A percentile compares a stretch with the other conserved stretches of the same genome.
Evolutionary conservation across 257 asterid genomes (phyloP).

Genomic region (Lithospermum erythrorhizon): DNA sequence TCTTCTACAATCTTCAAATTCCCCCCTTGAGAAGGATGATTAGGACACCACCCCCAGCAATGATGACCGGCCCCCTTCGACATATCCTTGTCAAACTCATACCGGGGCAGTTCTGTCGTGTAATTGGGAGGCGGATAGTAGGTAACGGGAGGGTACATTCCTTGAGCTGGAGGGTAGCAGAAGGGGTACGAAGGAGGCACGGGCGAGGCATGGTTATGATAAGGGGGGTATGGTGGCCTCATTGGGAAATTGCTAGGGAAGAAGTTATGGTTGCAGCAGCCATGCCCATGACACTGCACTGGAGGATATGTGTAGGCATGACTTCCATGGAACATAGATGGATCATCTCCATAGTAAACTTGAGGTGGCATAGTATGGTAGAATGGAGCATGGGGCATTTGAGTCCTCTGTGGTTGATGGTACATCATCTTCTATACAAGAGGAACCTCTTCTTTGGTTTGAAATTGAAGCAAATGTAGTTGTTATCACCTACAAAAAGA

Average conservation of each 20-base stretch:
- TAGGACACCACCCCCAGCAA: conserved; percentile 41
- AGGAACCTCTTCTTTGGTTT: not conserved
- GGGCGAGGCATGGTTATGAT: not conserved
- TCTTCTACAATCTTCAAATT: conserved; percentile 43
- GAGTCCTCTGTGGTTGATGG: conserved; percentile 33
- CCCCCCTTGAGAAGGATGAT: conserved; percentile 27
- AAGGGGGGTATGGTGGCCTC: conserved; percentile 38
- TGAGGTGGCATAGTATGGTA: conserved; percentile 22
- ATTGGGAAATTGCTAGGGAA: conserved; percentile 17
- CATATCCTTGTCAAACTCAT: conserved; percentile 24
- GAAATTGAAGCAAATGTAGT: not conserved
- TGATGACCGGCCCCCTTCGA: conserved; percentile 20
- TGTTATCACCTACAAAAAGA: not conserved
- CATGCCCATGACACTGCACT: conserved; percentile 13
- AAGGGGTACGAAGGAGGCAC: conserved; percentile 20
- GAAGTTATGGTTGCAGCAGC: conserved; percentile 31
- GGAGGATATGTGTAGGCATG: conserved; percentile 23
- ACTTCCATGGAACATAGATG: conserved; percentile 20
- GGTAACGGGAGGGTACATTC: conserved; percentile 27
- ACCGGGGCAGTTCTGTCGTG: conserved; percentile 22
- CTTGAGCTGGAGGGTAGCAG: conserved; percentile 21
- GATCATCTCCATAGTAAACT: conserved; percentile 12
- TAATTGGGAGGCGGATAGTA: conserved; percentile 23
- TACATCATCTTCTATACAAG: conserved; percentile 14
- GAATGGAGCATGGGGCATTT: conserved; percentile 21